Conservation (phyloP, 768 basidiomycete species). For the Phaeotremella fagi region DNA sequence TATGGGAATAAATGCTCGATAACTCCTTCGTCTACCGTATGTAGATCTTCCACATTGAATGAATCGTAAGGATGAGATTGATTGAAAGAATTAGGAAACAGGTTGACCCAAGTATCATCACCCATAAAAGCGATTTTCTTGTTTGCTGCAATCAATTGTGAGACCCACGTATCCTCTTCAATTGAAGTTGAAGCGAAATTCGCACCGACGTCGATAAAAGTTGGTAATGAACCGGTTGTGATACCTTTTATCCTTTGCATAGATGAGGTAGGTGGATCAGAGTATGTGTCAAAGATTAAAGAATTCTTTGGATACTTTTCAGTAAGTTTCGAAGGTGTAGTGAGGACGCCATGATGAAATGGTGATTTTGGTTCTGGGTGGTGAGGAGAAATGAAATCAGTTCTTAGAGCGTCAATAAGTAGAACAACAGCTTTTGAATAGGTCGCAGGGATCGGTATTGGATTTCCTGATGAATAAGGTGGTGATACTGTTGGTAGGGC, state of each 20-base stretch:
- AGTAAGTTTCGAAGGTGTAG: constrained; percentile 70
- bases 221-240: constrained; percentile 90
- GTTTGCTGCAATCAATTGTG: constrained; percentile 56
- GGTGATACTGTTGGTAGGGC: constrained; percentile 60
- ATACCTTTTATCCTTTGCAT: constrained; percentile 91
- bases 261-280: constrained; percentile 93
- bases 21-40: constrained; percentile 90
- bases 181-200: constrained; percentile 87
- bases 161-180: constrained; percentile 78
- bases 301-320: constrained; percentile 63
- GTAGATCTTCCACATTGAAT: constrained; percentile 97
- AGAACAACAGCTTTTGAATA: constrained; percentile 77
- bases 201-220: constrained; percentile 87
- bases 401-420: constrained; percentile 86
- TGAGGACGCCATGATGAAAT: constrained; percentile 76
- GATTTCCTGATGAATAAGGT: constrained; percentile 36
- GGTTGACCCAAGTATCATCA: constrained; percentile 91
- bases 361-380: constrained; percentile 44
- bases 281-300: constrained; percentile 79
- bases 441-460: constrained; percentile 55
- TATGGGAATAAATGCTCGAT: constrained; percentile 76
- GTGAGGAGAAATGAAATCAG: constrained; percentile 77
- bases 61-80: constrained; percentile 85
- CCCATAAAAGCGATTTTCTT: constrained; percentile 81
- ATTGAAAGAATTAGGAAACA: constrained; percentile 77